phyloP scores from a whole-genome alignment of 768 basidiomycete genomes.

The Leccinum disarticulatum region DNA sequence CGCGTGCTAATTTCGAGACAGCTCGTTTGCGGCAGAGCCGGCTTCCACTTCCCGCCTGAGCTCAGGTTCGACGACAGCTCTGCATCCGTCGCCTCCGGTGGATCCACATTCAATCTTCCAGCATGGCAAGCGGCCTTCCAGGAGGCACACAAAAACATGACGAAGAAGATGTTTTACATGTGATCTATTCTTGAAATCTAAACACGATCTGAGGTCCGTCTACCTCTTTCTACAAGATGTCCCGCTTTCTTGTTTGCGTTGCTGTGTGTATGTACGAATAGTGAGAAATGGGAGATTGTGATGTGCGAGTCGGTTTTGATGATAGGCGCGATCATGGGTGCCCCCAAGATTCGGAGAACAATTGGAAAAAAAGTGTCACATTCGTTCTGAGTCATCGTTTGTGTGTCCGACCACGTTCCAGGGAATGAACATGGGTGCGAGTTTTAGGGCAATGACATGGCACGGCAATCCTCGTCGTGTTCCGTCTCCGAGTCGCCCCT shows the following conservation, averaged over 20 bases:
- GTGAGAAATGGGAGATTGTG: neutral
- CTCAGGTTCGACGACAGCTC: slow-evolving; percentile 40
- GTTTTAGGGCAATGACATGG: neutral
- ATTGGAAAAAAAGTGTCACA: neutral
- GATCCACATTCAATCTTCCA: slow-evolving; percentile 25
- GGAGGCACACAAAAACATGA: slow-evolving; percentile 30
- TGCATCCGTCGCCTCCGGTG: slow-evolving; percentile 33
- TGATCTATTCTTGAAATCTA: slow-evolving; percentile 18
- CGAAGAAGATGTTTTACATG: slow-evolving; percentile 35
- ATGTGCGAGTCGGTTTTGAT: neutral
- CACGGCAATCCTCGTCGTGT: neutral
- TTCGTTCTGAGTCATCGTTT: neutral
- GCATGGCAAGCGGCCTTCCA: slow-evolving; percentile 36
- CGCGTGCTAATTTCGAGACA: slow-evolving; percentile 21
- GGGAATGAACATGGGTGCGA: no score
- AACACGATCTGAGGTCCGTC: slow-evolving; percentile 10
- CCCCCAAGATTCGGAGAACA: neutral
- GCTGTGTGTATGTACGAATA: slow-evolving; percentile 36
- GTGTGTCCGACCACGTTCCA: neutral
- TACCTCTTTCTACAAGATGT: slow-evolving; percentile 65
- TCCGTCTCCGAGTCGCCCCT: neutral
- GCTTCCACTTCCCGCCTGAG: slow-evolving; percentile 46
- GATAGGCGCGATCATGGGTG: slow-evolving; percentile 38
- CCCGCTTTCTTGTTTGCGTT: slow-evolving; percentile 68
- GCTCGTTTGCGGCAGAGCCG: slow-evolving; percentile 56